Evolutionary conservation across 495 filamentous ascomycete genomes (phyloP), one percentile per base, ranked within the genome.

Genomic region (Xylaria scruposa): DNA sequence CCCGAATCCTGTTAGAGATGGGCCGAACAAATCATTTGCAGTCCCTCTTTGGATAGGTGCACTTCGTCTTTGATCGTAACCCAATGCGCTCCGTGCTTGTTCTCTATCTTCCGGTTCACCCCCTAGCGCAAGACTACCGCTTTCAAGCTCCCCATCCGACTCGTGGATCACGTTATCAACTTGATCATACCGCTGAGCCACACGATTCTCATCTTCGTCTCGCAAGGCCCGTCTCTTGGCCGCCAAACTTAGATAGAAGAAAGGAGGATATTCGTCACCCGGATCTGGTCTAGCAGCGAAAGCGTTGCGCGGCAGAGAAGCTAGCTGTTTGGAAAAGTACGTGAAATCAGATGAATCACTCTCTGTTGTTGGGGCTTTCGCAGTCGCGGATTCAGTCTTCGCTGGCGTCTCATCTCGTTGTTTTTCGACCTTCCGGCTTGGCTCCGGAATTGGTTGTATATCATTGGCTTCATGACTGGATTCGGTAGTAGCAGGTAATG

Each of bases 101-200:
- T 88, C 88, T 70, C 87, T 86, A 74, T 94, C 94, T 75, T 98
- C 95, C 0, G 94, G 94, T 75, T 97, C 94, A 10, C 95, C 95
- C 66, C 95, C 95, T 21, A 98, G 86, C 67, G 95, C 94, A 44
- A 97, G 85, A 77, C 95, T 98, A 13, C 85, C 85, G 59, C 94
- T 93, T 76, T 94, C 93, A 3, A 90, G 89, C 58, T 89, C 86
- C 49, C 78, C 81, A 58, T 86, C 85, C 0, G 84, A 85, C 7
- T 81, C 58, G 10, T 60, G 78, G 42, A 81, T 83, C 12, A 76
- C 73, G 21, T 76, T 76, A 15, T 82, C 82, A 9, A 76, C 72
- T 17, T 71, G 81, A 80, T 79, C 90, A 66, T 93, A 90, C 24
- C 81, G 83, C 46, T 91, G 88, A 15, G 91, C 86, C 31, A 90